phyloP scores from a whole-genome alignment of 164 flowering plant genomes.

The Umbellularia californica region DNA sequence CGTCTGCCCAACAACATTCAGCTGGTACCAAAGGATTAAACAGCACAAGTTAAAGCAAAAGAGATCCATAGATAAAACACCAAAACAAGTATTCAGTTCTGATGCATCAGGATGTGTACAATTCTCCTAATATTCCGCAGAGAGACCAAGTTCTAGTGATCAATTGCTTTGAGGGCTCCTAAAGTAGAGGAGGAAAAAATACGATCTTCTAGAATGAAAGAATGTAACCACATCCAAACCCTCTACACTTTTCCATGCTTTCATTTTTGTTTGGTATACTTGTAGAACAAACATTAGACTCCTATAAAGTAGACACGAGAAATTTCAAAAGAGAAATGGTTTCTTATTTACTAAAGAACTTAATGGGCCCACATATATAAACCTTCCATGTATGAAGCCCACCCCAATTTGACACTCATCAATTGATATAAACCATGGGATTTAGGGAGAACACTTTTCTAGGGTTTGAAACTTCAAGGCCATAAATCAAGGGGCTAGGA shows the following conservation, averaged over 20 bases:
- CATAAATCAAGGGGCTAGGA: no score
- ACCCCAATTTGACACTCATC: no score
- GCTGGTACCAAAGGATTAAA: conserved; percentile 37
- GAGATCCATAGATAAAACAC: background rate
- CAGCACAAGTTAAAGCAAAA: background rate
- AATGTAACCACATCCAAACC: background rate
- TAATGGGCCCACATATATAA: no score
- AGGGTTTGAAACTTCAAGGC: no score
- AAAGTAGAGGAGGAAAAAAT: background rate
- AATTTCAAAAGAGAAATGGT: no score
- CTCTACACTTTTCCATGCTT: background rate
- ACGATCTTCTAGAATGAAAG: background rate
- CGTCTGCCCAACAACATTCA: conserved; percentile 73
- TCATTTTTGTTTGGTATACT: no score
- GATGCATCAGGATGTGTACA: background rate
- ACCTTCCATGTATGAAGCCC: no score
- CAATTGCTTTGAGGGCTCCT: background rate
- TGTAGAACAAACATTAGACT: background rate
- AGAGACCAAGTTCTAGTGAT: background rate
- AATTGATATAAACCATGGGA: no score
- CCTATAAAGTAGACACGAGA: background rate
- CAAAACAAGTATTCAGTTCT: background rate
- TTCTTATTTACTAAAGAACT: no score
- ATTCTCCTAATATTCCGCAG: background rate
- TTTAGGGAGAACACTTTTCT: no score